A percentile compares a stretch with the other conserved stretches of the same genome.
These are phyloP conservation scores for Ceratobasidium papillatum DNA, from an alignment of 1,284 basidiomycete genomes.

Conservation along the genomic window DNA sequence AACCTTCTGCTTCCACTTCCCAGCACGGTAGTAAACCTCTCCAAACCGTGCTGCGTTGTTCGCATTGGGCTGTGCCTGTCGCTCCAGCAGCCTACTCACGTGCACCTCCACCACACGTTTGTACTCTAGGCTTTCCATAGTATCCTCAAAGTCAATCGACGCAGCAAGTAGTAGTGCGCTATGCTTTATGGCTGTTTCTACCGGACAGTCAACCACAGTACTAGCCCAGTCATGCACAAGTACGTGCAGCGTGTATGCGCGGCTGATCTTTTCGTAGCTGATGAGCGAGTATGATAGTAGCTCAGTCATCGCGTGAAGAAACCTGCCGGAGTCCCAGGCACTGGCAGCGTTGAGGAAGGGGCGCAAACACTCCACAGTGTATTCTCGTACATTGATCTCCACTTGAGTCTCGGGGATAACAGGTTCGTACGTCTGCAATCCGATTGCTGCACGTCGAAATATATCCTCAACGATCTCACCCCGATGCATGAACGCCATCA, in stretches of 20 bases:
- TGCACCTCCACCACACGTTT: no score
- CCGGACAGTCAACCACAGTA: background rate
- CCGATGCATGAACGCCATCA: background rate
- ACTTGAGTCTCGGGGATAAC: background rate
- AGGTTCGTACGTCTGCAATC: background rate
- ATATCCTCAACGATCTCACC: background rate
- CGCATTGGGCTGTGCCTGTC: no score
- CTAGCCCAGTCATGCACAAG: conserved; percentile 7
- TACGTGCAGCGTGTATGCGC: background rate
- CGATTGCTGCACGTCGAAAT: background rate
- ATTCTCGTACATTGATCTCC: background rate
- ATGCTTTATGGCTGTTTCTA: background rate
- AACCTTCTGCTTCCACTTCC: no score
- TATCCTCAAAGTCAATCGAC: no score
- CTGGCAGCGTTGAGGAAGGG: background rate
- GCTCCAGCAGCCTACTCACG: no score
- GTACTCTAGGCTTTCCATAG: no score
- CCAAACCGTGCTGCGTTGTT: background rate
- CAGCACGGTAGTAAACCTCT: background rate
- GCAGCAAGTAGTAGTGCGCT: background rate
- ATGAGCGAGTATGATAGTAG: background rate
- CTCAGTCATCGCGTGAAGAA: background rate
- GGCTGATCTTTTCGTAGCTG: background rate
- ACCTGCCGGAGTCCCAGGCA: background rate
- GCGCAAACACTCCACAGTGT: background rate